phyloP scores from a whole-genome alignment of 208 protist genomes.

The Wallacemonas sp. region DNA sequence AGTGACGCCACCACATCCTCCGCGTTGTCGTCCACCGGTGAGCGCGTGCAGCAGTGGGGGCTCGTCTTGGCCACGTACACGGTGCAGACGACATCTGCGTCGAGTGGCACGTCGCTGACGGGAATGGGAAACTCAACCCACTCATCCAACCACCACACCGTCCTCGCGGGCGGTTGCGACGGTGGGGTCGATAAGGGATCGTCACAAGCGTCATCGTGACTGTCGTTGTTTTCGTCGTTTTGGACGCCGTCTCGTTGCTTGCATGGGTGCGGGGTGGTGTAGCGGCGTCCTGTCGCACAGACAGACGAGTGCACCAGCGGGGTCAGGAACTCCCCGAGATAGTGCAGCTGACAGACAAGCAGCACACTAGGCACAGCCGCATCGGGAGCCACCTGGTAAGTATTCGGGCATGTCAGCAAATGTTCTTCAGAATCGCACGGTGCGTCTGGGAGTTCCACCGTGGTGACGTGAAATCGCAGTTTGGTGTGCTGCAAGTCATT shows the following conservation, averaged over 20 bases:
- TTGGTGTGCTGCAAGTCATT: slow-evolving; percentile 26
- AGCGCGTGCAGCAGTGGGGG: no score
- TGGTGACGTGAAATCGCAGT: slow-evolving; percentile 13
- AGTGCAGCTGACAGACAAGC: slow-evolving; percentile 55
- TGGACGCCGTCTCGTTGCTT: no score
- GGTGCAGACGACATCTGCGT: slow-evolving; percentile 60
- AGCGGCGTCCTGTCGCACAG: not conserved
- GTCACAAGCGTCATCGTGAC: not conserved
- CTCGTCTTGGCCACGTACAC: slow-evolving; percentile 38
- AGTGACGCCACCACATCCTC: no score
- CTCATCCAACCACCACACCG: slow-evolving; percentile 19
- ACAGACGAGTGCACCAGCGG: slow-evolving; percentile 50
- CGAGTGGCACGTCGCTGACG: slow-evolving; percentile 82
- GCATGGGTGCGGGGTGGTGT: not conserved
- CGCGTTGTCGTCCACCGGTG: no score
- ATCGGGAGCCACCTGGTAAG: no score
- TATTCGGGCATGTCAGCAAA: no score
- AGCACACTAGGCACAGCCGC: slow-evolving; percentile 28
- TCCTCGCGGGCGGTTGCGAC: no score
- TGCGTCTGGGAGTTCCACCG: slow-evolving; percentile 16
- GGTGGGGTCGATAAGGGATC: not conserved
- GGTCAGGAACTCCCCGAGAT: slow-evolving; percentile 59
- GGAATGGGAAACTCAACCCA: slow-evolving; percentile 79
- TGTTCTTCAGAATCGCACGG: no score
- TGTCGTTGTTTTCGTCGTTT: not conserved